These are phyloP conservation scores for Tirmania nivea DNA, from an alignment of 495 filamentous ascomycete species.

Conservation along the genomic window DNA sequence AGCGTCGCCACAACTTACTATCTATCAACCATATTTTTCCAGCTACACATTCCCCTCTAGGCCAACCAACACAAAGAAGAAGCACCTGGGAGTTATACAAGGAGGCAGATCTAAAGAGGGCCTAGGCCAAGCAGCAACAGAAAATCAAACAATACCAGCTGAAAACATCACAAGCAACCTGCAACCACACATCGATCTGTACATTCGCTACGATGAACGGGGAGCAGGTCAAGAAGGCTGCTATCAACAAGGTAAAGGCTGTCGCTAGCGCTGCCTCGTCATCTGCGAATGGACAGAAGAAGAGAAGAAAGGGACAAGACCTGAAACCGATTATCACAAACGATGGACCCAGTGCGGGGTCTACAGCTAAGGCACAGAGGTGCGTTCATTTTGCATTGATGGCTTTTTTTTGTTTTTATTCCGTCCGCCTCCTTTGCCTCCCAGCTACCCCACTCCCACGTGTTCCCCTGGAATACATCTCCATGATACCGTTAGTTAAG, in stretches of 20 bases:
- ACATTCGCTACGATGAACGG: slow-evolving; percentile 44
- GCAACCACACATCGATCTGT: neutral
- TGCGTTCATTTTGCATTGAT: slow-evolving; percentile 9
- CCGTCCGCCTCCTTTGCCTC: neutral
- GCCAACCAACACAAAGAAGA: too few species aligned
- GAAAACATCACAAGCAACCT: neutral
- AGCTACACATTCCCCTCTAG: neutral
- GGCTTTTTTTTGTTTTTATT: neutral
- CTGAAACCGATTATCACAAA: slow-evolving; percentile 81
- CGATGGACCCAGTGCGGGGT: slow-evolving; percentile 29
- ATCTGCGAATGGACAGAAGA: slow-evolving; percentile 53
- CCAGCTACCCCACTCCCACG: neutral
- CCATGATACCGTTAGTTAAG: too few species aligned
- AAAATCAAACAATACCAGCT: too few species aligned
- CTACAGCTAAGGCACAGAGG: slow-evolving; percentile 5
- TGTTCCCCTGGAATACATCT: too few species aligned
- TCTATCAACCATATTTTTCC: neutral
- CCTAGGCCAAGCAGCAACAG: too few species aligned
- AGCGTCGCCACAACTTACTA: neutral
- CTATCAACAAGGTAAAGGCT: slow-evolving; percentile 17
- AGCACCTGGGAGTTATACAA: too few species aligned
- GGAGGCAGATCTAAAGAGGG: too few species aligned
- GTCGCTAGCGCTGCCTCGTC: slow-evolving; percentile 26
- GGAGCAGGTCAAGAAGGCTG: slow-evolving; percentile 41
- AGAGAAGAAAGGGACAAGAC: slow-evolving; percentile 67